phyloP scores from a whole-genome alignment of 441 rosid species.

The Adansonia madagascariensis region DNA sequence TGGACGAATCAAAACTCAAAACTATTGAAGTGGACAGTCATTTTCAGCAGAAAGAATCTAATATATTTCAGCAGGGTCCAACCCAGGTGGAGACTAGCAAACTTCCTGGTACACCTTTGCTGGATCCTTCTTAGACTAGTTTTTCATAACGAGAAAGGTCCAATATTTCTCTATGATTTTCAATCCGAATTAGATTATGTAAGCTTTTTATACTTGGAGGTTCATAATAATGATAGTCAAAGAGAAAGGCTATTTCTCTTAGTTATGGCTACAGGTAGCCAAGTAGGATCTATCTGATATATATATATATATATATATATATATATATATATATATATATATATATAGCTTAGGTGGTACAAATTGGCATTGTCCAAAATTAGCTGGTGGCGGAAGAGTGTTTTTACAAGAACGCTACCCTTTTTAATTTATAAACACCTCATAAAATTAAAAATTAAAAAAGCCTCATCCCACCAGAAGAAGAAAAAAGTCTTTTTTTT shows the following conservation, averaged over 20 bases:
- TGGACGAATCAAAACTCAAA: too few species aligned
- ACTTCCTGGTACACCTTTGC: background rate
- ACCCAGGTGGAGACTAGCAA: background rate
- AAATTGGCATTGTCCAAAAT: background rate
- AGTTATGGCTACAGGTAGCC: background rate
- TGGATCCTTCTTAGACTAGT: background rate
- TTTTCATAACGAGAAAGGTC: background rate
- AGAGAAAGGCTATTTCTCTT: background rate
- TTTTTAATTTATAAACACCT: background rate
- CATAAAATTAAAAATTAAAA: background rate
- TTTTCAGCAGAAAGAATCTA: too few species aligned
- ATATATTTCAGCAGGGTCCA: background rate
- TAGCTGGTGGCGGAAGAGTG: conserved; percentile 4
- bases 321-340: background rate
- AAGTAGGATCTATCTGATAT: background rate
- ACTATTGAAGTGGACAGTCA: too few species aligned
- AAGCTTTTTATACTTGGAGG: background rate
- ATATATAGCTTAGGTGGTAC: too few species aligned
- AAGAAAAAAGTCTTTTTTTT: background rate
- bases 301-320: background rate
- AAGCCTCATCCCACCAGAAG: background rate
- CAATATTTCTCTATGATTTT: background rate
- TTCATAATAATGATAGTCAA: background rate
- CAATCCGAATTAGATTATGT: background rate
- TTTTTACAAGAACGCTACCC: background rate